Percentiles rank a stretch among this genome's conserved stretches.
phyloP scores from a whole-genome alignment of 2,329 filamentous ascomycete species.

The Curvularia lunata region DNA sequence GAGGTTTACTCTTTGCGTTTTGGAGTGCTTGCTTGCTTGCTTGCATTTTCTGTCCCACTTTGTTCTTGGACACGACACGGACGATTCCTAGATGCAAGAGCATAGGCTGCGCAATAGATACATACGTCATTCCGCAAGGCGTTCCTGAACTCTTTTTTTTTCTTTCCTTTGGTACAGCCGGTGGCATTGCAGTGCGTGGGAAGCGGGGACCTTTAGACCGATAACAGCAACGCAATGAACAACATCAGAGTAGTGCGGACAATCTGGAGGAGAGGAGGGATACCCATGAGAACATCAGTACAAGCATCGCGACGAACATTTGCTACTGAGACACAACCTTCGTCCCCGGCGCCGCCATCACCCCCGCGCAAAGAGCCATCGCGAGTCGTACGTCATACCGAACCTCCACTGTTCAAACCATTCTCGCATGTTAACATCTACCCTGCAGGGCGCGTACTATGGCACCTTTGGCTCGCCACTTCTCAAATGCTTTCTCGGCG shows the following conservation, averaged over 20 bases:
- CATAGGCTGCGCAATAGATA: neutral
- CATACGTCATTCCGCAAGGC: too few species aligned
- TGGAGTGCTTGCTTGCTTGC: neutral
- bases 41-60: neutral
- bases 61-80: neutral
- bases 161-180: neutral
- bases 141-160: neutral
- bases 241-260: constrained; percentile 18
- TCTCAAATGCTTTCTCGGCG: constrained; percentile 74
- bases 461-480: constrained; percentile 75
- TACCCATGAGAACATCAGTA: constrained; percentile 7
- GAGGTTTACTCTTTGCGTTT: constrained; percentile 31
- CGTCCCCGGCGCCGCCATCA: constrained; percentile 14
- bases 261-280: constrained; percentile 5
- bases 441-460: constrained; percentile 67
- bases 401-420: neutral
- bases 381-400: constrained; percentile 27
- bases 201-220: neutral
- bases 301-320: constrained; percentile 22
- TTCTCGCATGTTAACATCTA: neutral
- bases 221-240: constrained; percentile 20
- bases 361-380: constrained; percentile 29
- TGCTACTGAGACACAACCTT: constrained; percentile 23
- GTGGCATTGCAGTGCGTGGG: neutral
- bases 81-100: neutral